Percentiles rank a stretch among this genome's conserved stretches.
These are phyloP conservation scores for Syzygium grande DNA, from an alignment of 345 rosid species.

Conservation along the genomic window DNA sequence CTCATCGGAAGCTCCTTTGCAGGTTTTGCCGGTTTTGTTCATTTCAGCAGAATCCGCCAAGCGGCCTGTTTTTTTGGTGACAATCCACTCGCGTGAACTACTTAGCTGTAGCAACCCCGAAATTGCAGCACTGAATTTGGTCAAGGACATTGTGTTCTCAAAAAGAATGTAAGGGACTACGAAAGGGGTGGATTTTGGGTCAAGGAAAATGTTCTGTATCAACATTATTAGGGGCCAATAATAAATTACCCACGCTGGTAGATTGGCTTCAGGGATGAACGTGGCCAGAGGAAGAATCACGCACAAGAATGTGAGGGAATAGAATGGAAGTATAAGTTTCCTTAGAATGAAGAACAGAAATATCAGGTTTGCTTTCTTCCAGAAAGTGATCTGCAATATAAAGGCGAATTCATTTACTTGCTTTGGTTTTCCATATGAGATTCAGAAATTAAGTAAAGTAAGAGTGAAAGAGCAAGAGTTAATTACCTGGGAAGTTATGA, in stretches of 20 bases:
- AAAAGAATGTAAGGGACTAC: slow-evolving; percentile 7
- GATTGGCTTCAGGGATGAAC: slow-evolving; percentile 8
- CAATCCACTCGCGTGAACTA: slow-evolving; percentile 7
- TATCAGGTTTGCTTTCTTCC: slow-evolving; percentile 16
- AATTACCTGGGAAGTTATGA: slow-evolving; percentile 6
- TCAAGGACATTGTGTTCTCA: slow-evolving; percentile 12
- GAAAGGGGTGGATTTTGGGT: slow-evolving; percentile 2
- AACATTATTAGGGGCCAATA: slow-evolving; percentile 4
- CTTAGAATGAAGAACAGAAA: slow-evolving; percentile 15
- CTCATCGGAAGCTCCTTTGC: background rate
- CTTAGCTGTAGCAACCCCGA: slow-evolving; percentile 7
- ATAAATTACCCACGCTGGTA: slow-evolving; percentile 6
- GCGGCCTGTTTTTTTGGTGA: slow-evolving; percentile 8
- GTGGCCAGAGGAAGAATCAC: slow-evolving; percentile 5
- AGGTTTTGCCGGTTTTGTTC: background rate
- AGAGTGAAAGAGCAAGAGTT: background rate
- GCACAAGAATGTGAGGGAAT: slow-evolving; percentile 8
- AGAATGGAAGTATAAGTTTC: slow-evolving; percentile 7
- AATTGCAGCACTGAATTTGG: background rate
- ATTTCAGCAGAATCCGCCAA: background rate
- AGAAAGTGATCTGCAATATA: slow-evolving; percentile 5
- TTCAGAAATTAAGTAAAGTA: background rate
- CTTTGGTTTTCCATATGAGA: background rate
- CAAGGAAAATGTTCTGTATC: background rate
- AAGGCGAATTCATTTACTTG: background rate